These are phyloP conservation scores for Rhizophora apiculata DNA, from an alignment of 345 rosid genomes.

Conservation along the genomic window DNA sequence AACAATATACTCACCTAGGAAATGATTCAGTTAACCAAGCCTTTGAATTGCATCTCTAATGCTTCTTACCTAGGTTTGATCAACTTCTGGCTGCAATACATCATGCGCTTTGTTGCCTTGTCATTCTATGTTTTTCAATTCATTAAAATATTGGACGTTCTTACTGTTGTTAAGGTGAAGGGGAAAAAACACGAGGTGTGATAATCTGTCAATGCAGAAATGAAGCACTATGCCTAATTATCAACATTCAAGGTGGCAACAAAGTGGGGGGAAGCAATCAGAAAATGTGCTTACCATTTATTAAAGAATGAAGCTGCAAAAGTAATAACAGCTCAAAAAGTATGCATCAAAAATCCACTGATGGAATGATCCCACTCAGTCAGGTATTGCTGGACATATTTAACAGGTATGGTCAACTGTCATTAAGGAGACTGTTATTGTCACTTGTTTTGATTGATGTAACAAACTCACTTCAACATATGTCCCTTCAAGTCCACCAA, in stretches of 20 bases:
- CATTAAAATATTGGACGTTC: background rate
- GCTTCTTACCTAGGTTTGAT: background rate
- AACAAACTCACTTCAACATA: slow-evolving; percentile 1
- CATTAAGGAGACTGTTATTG: background rate
- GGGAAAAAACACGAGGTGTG: background rate
- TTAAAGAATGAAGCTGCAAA: background rate
- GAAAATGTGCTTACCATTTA: background rate
- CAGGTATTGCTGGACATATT: background rate
- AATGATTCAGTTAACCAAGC: background rate
- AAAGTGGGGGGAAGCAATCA: background rate
- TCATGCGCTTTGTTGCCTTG: background rate
- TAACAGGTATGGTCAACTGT: background rate
- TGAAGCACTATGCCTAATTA: background rate
- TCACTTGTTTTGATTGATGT: background rate
- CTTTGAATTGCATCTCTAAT: background rate
- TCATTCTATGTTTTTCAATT: background rate
- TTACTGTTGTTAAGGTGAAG: slow-evolving; percentile 2
- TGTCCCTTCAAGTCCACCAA: slow-evolving; percentile 14
- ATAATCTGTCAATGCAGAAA: background rate
- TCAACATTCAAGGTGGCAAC: background rate
- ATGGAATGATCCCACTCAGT: background rate
- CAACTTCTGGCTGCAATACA: background rate
- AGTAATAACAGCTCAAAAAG: background rate
- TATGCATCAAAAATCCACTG: background rate
- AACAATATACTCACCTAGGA: background rate